Evolutionary conservation across 176 grass and related monocot species (phyloP), one percentile per base, ranked within the genome.

Genomic region (Rhipidocladum racemiflorum): DNA sequence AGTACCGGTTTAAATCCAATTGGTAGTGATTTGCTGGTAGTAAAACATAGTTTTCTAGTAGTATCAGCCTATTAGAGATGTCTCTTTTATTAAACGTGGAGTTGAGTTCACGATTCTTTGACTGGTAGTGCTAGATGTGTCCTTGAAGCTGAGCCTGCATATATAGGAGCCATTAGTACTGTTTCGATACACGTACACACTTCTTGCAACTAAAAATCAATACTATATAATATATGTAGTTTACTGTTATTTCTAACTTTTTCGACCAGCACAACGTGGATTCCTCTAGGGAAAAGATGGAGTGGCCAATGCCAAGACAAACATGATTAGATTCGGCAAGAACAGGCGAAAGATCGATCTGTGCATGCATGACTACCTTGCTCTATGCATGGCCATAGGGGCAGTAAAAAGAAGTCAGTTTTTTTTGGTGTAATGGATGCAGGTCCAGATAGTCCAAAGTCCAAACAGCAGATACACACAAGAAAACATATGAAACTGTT

Each of bases 311-410:
- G 87, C 67, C 75, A 80, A 50, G 75, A 17, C 74, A 65, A 54
- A 4, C 65, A 89, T 78, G 88, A 86, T 90, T 86, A 83, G 84
- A 83, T 86, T 90, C 74, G 53, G 73, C 17, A 67, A 50, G 42
- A 66, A 64, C 28, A 76, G 44, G 44, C 36, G 85, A 46, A 56
- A 53, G 63, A 70, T 76, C 61, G 13, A 45, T 86, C 55, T 73
- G 7, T 61, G 21, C 17, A 84, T 46, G 35, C 45, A 67, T 68
- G 46, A 29, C 69, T 43, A 43, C 45, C 45, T 15, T 48, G 13
- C 45, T 48, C 45, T 48, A 76, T 59, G 48, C 61, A 68, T 76
- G 30, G 30, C 70, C 61, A 59, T 30, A 29, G 21, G 62, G 40
- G 21, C 82, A 68, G 72, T 76, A 76, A 38, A 57, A 75, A 45